Base-by-base conservation (phyloP, 257 asterid species). In the Vinca minor region DNA sequence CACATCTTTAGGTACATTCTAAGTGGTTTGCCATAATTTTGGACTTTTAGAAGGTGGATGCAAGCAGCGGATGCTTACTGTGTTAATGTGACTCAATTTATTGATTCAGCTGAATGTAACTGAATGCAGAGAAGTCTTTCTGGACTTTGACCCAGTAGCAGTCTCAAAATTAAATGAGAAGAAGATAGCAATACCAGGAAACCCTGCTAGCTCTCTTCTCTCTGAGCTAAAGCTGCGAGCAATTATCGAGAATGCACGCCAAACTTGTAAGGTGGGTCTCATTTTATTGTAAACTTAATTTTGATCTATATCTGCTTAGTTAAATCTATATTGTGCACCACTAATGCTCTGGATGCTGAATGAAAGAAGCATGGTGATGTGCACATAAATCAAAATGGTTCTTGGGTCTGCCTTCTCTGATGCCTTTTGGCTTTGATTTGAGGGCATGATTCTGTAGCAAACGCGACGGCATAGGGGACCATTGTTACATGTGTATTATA, bases 211-310 rank as follows among this genome's bases (percentile, higher is more conserved):
- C 83, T 71, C 91, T 69, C 98, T 89, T 76, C 77, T 92, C 62
- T 87, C 96, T 53, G 98, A 87, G 76, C 59, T 85, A 53, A 92
- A 89, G 82, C 82, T 92, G 60, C 85, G 97, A 52, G 85, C 89
- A 58, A 82, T 89, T 67, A 83, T 85, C 61, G 98, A 92, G 79
- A 92, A 92, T 81, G 96, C 96, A 42, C 95, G 98, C 59, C 95
- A 87, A 74, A 67, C 85, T 62, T 89, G 96, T 72, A 87, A 82
- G 81, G 96, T 87, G 66, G 35, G 82, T 41, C 13, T 0, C 36
- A 26, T 53, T 15, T 29, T 1, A 14, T 17, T 54, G 60, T 7
- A 31, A 36, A 29, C 25, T 31, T n/a, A n/a, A n/a, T n/a, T n/a
- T n/a, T n/a, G n/a, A n/a, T n/a, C n/a, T n/a, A n/a, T n/a, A n/a